Conservation (phyloP, 1,139 yeast species). For the Candida neerlandica region DNA sequence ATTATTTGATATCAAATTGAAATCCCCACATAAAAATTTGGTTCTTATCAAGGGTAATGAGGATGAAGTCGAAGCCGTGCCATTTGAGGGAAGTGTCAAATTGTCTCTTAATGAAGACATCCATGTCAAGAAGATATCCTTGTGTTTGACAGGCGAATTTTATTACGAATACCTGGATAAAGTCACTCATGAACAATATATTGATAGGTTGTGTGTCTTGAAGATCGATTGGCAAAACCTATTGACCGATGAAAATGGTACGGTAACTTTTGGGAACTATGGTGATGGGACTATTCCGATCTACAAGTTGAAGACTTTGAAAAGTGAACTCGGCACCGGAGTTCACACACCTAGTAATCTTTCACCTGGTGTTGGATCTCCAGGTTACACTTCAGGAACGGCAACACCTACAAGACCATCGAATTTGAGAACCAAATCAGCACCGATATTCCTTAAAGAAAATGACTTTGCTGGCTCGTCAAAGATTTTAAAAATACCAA, state of each 20-base stretch:
- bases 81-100: constrained; percentile 59
- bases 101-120: constrained; percentile 55
- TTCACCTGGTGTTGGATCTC: constrained; percentile 15
- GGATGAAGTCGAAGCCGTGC: constrained; percentile 55
- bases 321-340: constrained; percentile 8
- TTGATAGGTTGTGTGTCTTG: constrained; percentile 51
- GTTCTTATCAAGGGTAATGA: constrained; percentile 59
- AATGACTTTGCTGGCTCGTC: constrained; percentile 11
- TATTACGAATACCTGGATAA: constrained; percentile 55
- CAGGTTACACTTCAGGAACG: constrained; percentile 12
- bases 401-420: constrained; percentile 15
- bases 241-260: constrained; percentile 49
- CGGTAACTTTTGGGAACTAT: constrained; percentile 43
- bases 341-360: constrained; percentile 19
- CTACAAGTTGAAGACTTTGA: constrained; percentile 16
- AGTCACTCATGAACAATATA: constrained; percentile 44
- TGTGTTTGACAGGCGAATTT: constrained; percentile 55
- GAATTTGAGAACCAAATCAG: constrained; percentile 11
- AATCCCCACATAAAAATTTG: constrained; percentile 56
- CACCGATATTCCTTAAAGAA: constrained; percentile 10
- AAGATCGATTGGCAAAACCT: constrained; percentile 64
- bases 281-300: constrained; percentile 34
- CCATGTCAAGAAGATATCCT: constrained; percentile 47
- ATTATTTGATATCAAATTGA: constrained; percentile 41
- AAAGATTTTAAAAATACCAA: constrained; percentile 28